Conservation (phyloP, 257 asterid genomes). For the Asclepias syriaca region DNA sequence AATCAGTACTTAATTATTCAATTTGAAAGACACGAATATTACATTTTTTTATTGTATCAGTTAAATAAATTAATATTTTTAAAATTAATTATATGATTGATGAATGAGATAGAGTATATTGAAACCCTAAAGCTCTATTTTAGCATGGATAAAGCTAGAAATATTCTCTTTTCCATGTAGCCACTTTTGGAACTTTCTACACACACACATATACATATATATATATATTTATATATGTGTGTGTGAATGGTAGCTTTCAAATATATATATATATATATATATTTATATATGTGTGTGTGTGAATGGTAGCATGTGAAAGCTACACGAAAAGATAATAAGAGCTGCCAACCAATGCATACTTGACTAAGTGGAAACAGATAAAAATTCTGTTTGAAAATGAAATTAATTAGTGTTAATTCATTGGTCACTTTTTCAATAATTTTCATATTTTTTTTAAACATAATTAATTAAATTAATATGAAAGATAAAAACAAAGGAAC, state of each 20-base stretch:
- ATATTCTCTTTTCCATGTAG: not conserved
- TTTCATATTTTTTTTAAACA: too few relatives aligned
- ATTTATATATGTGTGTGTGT: not conserved
- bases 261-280: too few relatives aligned
- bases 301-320: not conserved
- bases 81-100: too few relatives aligned
- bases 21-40: too few relatives aligned
- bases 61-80: too few relatives aligned
- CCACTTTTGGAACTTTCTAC: too few relatives aligned
- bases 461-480: not conserved
- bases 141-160: not conserved
- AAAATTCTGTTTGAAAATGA: not conserved
- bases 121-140: not conserved
- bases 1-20: too few relatives aligned
- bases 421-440: not conserved
- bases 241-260: too few relatives aligned
- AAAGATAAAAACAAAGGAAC: not conserved
- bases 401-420: not conserved
- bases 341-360: not conserved
- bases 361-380: not conserved
- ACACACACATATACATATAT: too few relatives aligned
- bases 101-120: not conserved
- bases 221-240: too few relatives aligned
- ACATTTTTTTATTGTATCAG: too few relatives aligned
- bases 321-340: not conserved